phyloP scores from a whole-genome alignment of 768 basidiomycete genomes.

The Leccinellum albellum region DNA sequence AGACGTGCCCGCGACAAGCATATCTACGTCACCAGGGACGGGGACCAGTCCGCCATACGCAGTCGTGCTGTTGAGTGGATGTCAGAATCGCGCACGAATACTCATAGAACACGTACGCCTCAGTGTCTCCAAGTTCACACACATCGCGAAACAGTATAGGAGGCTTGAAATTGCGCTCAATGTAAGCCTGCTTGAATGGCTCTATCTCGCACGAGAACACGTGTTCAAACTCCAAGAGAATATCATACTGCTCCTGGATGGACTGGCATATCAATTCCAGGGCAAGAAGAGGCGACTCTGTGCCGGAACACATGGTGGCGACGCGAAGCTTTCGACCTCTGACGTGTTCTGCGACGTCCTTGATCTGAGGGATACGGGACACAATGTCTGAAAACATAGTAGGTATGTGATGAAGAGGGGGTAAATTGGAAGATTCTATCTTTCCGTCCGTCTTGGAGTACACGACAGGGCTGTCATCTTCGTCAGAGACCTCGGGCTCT shows the following conservation, averaged over 20 bases:
- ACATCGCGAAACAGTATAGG: slow-evolving; percentile 92
- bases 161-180: slow-evolving; percentile 92
- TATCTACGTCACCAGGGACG: slow-evolving; percentile 88
- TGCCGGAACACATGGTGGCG: slow-evolving; percentile 97
- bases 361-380: slow-evolving; percentile 59
- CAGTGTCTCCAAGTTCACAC: slow-evolving; percentile 74
- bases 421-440: slow-evolving; percentile 59
- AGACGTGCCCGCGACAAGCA: slow-evolving; percentile 90
- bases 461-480: slow-evolving; percentile 31
- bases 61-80: slow-evolving; percentile 57
- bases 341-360: slow-evolving; percentile 60
- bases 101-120: slow-evolving; percentile 56
- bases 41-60: slow-evolving; percentile 84
- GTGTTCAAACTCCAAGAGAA: slow-evolving; percentile 75
- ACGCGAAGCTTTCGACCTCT: slow-evolving; percentile 83
- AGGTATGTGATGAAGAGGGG: slow-evolving; percentile 70
- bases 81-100: not conserved
- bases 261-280: slow-evolving; percentile 79
- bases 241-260: slow-evolving; percentile 61
- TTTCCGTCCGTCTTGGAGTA: slow-evolving; percentile 36
- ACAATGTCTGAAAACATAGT: slow-evolving; percentile 77
- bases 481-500: slow-evolving; percentile 30
- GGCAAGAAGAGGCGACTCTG: slow-evolving; percentile 90
- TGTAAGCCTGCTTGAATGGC: slow-evolving; percentile 96
- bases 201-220: slow-evolving; percentile 97